A percentile compares a stretch with the other conserved stretches of the same genome.
These are phyloP conservation scores for Pseudogymnoascus sp. DNA, from an alignment of 2,329 filamentous ascomycete species.

Conservation along the genomic window DNA sequence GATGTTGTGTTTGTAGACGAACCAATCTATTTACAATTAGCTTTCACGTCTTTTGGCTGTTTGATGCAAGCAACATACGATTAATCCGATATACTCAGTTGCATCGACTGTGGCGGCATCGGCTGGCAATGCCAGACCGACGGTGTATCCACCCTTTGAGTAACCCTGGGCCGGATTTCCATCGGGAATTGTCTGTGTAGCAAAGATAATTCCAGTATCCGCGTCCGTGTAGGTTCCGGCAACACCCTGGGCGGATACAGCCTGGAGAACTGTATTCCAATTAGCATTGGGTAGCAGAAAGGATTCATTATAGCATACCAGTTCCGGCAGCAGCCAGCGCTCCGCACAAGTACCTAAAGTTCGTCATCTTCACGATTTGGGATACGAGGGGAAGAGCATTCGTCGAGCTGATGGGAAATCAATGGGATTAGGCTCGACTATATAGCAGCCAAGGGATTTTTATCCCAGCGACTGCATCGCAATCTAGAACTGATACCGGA, in stretches of 20 bases:
- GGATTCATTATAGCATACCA: not conserved
- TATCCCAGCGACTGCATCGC: not conserved
- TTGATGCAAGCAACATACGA: conserved; percentile 34
- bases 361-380: not conserved
- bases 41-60: not conserved
- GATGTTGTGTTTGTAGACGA: conserved; percentile 33
- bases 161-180: conserved; percentile 19
- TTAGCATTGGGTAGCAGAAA: not conserved
- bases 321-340: not conserved
- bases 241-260: not conserved
- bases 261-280: not conserved
- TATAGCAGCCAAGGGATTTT: conserved; percentile 4
- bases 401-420: not conserved
- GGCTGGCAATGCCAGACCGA: conserved; percentile 48
- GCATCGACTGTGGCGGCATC: conserved; percentile 40
- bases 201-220: conserved; percentile 47
- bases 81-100: conserved; percentile 52
- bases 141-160: conserved; percentile 40
- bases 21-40: conserved; percentile 26
- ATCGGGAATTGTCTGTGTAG: conserved; percentile 39
- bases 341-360: not conserved
- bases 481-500: not conserved
- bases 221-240: conserved; percentile 35
- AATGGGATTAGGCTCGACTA: not conserved
- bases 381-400: not conserved